phyloP scores from a whole-genome alignment of 331 rosid genomes.

The Rosa hybrid region DNA sequence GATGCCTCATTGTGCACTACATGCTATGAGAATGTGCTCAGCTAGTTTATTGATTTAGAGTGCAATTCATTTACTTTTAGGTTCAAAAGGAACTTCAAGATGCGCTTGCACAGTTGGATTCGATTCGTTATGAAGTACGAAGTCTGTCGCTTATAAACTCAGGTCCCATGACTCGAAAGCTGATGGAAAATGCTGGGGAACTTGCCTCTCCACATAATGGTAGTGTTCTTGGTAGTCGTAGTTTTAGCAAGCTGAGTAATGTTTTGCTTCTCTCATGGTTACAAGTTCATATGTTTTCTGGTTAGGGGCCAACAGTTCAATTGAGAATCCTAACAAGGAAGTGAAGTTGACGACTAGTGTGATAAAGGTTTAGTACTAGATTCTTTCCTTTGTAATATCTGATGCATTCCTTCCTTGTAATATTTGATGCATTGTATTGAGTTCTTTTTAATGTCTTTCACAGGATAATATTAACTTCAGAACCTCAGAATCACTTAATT shows the following conservation, averaged over 20 bases:
- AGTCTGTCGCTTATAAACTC: constrained; percentile 63
- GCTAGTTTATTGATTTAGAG: neutral
- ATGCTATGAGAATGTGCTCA: neutral
- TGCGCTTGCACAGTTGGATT: constrained; percentile 76
- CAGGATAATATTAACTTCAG: constrained; percentile 41
- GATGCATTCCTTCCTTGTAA: too few species aligned
- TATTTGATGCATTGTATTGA: neutral
- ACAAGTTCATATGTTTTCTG: neutral
- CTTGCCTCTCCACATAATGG: neutral
- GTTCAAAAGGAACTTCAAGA: constrained; percentile 93
- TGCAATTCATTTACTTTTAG: constrained; percentile 21
- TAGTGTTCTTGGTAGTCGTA: constrained; percentile 14
- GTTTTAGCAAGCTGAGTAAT: neutral
- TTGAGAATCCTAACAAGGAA: constrained; percentile 22
- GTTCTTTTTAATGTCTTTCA: constrained; percentile 1
- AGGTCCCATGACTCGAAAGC: constrained; percentile 63
- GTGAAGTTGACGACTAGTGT: constrained; percentile 20
- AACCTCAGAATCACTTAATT: constrained; percentile 37
- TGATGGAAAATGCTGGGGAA: constrained; percentile 48
- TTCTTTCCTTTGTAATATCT: neutral
- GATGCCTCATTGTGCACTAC: neutral
- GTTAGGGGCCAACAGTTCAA: constrained; percentile 10
- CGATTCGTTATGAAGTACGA: constrained; percentile 81
- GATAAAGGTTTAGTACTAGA: constrained; percentile 30
- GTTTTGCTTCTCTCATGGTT: neutral